Percentiles rank a stretch among this genome's conserved stretches.
phyloP scores from a whole-genome alignment of 2,329 filamentous ascomycete species.

The Sporothrix humicola region DNA sequence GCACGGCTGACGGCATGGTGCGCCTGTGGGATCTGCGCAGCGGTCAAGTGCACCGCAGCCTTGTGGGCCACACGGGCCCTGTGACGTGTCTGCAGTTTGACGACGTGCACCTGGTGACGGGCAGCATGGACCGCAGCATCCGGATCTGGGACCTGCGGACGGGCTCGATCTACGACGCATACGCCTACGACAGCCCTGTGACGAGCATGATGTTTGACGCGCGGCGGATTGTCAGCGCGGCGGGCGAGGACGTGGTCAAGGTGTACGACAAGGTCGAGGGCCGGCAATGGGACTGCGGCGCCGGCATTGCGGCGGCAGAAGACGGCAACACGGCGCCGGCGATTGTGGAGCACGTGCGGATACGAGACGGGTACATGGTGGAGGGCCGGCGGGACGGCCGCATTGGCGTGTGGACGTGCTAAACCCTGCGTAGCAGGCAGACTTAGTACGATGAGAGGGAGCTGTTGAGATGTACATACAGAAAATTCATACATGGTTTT shows the following conservation, averaged over 20 bases:
- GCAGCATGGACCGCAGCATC: conserved; percentile 89
- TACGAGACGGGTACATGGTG: conserved; percentile 92
- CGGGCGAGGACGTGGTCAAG: conserved; percentile 92
- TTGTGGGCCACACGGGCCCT: conserved; percentile 93
- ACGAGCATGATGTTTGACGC: conserved; percentile 98
- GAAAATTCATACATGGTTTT: not conserved
- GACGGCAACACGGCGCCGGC: conserved; percentile 64
- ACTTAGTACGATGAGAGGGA: too few species aligned
- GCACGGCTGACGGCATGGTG: conserved; percentile 97
- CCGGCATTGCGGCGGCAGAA: conserved; percentile 73
- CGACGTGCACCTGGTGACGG: conserved; percentile 91
- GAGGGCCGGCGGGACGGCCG: conserved; percentile 88
- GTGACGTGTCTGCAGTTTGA: conserved; percentile 97
- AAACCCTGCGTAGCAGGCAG: conserved; percentile 33
- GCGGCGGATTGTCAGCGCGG: conserved; percentile 85
- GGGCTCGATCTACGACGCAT: conserved; percentile 93
- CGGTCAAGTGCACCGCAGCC: conserved; percentile 93
- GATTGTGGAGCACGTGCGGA: conserved; percentile 81
- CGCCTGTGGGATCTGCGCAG: conserved; percentile 94
- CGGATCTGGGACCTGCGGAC: conserved; percentile 99
- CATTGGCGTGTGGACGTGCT: conserved; percentile 88
- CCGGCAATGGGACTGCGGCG: conserved; percentile 94
- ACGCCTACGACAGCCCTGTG: conserved; percentile 89
- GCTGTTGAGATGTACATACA: conserved; percentile 9
- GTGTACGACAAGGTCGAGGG: conserved; percentile 98